A percentile compares a stretch with the other conserved stretches of the same genome.
Evolutionary conservation across 768 basidiomycete genomes (phyloP).

Genomic region (Rhizopogon rudus): DNA sequence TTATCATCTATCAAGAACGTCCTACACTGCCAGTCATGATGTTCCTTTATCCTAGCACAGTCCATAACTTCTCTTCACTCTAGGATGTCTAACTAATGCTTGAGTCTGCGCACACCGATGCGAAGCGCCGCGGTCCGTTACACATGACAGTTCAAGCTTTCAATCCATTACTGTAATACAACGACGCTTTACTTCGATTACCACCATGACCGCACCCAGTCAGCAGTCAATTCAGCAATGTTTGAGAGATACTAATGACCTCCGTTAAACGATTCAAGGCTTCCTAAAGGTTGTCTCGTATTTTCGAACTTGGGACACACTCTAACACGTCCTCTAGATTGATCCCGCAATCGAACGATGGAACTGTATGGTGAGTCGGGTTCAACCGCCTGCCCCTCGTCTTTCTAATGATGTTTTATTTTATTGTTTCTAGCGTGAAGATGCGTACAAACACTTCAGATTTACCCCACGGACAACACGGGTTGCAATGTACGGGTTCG

Average conservation of each 20-base stretch:
- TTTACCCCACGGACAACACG: conserved; percentile 70
- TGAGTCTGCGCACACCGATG: too few species aligned
- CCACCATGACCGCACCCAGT: conserved; percentile 67
- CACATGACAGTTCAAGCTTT: too few species aligned
- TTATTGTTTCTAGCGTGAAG: conserved; percentile 58
- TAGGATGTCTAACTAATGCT: too few species aligned
- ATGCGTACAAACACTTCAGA: conserved; percentile 77
- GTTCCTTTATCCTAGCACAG: too few species aligned
- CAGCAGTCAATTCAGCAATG: conserved; percentile 14
- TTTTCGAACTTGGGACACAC: neutral
- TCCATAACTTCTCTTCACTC: too few species aligned
- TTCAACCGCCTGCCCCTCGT: neutral
- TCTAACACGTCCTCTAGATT: conserved; percentile 12
- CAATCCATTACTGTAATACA: too few species aligned
- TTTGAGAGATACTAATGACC: conserved; percentile 8
- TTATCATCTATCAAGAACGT: too few species aligned
- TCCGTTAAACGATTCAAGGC: conserved; percentile 31
- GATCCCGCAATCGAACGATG: conserved; percentile 65
- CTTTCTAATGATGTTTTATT: neutral
- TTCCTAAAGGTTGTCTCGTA: conserved; percentile 46
- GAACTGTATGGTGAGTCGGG: conserved; percentile 48
- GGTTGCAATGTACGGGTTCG: conserved; percentile 55
- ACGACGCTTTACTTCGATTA: conserved; percentile 20
- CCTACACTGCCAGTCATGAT: too few species aligned
- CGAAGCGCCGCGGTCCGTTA: too few species aligned